Evolutionary conservation across 2,329 filamentous ascomycete species (phyloP), one percentile per base, ranked within the genome.

Genomic region (Fusarium lyarnte): DNA sequence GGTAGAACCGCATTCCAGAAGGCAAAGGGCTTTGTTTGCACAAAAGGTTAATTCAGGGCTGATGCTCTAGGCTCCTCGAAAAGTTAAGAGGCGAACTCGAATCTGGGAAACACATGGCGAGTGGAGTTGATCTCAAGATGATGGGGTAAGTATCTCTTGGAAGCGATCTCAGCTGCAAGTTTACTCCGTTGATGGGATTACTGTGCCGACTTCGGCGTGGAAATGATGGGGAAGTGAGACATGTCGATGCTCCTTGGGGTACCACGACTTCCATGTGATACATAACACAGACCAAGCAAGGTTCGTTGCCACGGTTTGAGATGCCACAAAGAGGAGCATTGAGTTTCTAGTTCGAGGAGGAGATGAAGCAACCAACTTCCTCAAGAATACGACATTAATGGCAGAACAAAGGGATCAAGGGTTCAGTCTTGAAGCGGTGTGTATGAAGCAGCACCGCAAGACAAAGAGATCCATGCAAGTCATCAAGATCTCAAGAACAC

Each of bases 341-440:
- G 23, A 33, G 31, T 42, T 9, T 43, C 19, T 45, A 9, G 23
- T 31, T 31, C 31, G 39, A 49, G 42, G n/a, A 38, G 42, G 35
- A 66, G 51, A 59, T 25, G 53, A 46, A 58, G 19, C 43, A 53
- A 49, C 42, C 43, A 38, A 39, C 49, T 39, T 38, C n/a, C 23
- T 36, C 43, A 47, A 31, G 51, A 49, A n/a, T 49, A 66, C 65
- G 55, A 42, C 65, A 57, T 49, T n/a, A 38, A 59, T 27, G 29
- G 27, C 51, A 65, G 33, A 54, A 65, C 51, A 73, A 70, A 55
- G 43, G 64, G 45, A 46, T 16, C 49, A 51, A 64, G 33, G 62
- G 58, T 71, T 71, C 53, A 59, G 51, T 29, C 25, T 45, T 27
- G 27, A 29, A 64, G 70, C 70, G 70, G 70, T 73, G 70, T 73